phyloP scores from a whole-genome alignment of 2,329 filamentous ascomycete genomes.

The Hypoxylon sp. region DNA sequence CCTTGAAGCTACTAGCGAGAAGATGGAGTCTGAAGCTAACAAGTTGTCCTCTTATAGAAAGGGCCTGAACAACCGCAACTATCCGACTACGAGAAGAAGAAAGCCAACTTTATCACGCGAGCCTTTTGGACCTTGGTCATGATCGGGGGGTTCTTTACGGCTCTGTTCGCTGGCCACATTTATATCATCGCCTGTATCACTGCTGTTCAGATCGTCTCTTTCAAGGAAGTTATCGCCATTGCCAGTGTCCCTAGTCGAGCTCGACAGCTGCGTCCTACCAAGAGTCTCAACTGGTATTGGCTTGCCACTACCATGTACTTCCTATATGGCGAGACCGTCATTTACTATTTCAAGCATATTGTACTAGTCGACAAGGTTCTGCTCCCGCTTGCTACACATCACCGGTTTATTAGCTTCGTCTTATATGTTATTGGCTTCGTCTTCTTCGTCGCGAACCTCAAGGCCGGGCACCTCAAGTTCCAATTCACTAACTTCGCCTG shows the following conservation, averaged over 20 bases:
- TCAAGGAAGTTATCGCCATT: conserved; percentile 99
- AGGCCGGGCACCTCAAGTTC: conserved; percentile 97
- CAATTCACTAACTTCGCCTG: conserved; percentile 99
- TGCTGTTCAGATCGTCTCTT: conserved; percentile 93
- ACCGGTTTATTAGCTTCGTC: conserved; percentile 98
- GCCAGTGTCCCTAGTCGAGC: conserved; percentile 93
- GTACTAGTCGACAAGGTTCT: conserved; percentile 94
- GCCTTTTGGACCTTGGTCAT: conserved; percentile 99
- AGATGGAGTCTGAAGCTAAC: conserved; percentile 12
- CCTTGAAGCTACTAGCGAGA: neutral
- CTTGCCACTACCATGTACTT: conserved; percentile 99
- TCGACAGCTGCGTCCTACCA: conserved; percentile 91
- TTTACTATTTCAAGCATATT: conserved; percentile 99
- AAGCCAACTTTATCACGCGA: conserved; percentile 95
- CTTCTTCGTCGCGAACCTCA: conserved; percentile 95
- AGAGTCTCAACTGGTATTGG: conserved; percentile 99
- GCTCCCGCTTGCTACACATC: conserved; percentile 93
- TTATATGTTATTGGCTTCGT: conserved; percentile 99
- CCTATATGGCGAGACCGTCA: conserved; percentile 97
- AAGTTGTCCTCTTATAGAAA: conserved; percentile 56
- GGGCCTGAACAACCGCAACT: conserved; percentile 59
- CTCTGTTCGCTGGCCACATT: conserved; percentile 96
- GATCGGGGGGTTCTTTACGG: conserved; percentile 92
- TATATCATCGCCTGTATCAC: conserved; percentile 97
- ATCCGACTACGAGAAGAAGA: conserved; percentile 96